Evolutionary conservation across 345 rosid genomes (phyloP).

Genomic region (Euphorbia peplus): DNA sequence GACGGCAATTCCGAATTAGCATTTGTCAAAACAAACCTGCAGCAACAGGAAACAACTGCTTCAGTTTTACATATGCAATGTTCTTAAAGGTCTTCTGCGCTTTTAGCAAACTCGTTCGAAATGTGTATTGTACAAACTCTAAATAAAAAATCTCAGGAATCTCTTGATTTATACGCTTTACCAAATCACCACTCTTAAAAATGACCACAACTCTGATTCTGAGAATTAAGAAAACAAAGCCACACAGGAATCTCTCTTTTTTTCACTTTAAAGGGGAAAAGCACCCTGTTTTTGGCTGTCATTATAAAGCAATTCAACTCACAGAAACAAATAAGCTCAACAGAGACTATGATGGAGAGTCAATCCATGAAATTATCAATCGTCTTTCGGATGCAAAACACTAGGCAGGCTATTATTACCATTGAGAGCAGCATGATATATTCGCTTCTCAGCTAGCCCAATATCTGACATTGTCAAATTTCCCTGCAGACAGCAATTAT

Average conservation of each 20-base stretch:
- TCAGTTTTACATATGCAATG: constrained; percentile 59
- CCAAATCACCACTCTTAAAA: constrained; percentile 17
- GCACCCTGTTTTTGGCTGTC: constrained; percentile 25
- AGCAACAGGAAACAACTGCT: constrained; percentile 82
- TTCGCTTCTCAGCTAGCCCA: constrained; percentile 92
- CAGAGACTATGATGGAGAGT: constrained; percentile 38
- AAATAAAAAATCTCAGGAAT: no score
- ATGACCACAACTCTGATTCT: constrained; percentile 13
- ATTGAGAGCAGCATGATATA: constrained; percentile 94
- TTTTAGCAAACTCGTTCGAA: constrained; percentile 18
- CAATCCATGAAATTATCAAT: constrained; percentile 68
- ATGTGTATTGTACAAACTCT: constrained; percentile 13
- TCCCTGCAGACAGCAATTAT: constrained; percentile 51
- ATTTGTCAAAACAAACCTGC: constrained; percentile 93
- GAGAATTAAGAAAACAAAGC: constrained; percentile 33
- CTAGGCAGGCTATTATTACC: constrained; percentile 97
- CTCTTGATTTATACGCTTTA: constrained; percentile 16
- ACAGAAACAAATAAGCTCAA: constrained; percentile 36
- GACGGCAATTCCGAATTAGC: constrained; percentile 81
- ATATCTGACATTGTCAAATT: constrained; percentile 71
- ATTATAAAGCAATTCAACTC: constrained; percentile 27
- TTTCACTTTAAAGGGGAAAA: constrained; percentile 12
- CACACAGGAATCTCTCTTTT: constrained; percentile 14
- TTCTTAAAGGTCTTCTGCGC: constrained; percentile 25
- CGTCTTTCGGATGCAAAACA: constrained; percentile 97